Evolutionary conservation across 164 flowering plant species (phyloP).

Genomic region (Brasenia schreberi): DNA sequence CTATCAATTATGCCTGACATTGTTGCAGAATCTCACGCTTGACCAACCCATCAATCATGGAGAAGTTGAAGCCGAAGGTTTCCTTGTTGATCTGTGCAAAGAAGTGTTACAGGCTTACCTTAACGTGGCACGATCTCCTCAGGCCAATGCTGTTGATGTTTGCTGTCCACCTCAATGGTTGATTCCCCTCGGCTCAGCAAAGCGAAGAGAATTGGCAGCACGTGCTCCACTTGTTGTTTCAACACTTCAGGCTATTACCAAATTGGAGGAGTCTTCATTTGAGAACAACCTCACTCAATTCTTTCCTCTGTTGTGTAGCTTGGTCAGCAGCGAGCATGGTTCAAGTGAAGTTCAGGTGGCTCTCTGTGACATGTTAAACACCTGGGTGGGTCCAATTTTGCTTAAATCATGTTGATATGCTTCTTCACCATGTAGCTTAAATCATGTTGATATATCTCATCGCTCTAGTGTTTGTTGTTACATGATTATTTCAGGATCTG

Average conservation of each 20-base stretch:
- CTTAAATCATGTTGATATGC: slow-evolving; percentile 67
- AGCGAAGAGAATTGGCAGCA: slow-evolving; percentile 77
- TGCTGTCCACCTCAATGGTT: slow-evolving; percentile 24
- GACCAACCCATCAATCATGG: slow-evolving; percentile 37
- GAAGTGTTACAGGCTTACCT: slow-evolving; percentile 77
- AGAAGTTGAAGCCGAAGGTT: slow-evolving; percentile 48
- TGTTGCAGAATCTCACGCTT: slow-evolving; percentile 63
- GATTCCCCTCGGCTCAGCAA: slow-evolving; percentile 80
- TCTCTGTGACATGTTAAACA: slow-evolving; percentile 66
- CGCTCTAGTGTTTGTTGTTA: slow-evolving; percentile 7
- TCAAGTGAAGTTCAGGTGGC: slow-evolving; percentile 84
- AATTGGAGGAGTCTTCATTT: slow-evolving; percentile 46
- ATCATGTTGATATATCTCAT: slow-evolving; percentile 17
- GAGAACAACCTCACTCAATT: slow-evolving; percentile 47
- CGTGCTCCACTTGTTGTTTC: slow-evolving; percentile 81
- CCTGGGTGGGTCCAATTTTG: slow-evolving; percentile 72
- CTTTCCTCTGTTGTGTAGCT: slow-evolving; percentile 67
- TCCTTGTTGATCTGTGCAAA: slow-evolving; percentile 61
- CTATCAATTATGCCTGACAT: slow-evolving; percentile 77
- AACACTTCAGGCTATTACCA: slow-evolving; percentile 67
- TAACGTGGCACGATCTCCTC: slow-evolving; percentile 19
- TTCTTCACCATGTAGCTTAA: slow-evolving; percentile 32
- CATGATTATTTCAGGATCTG: slow-evolving; percentile 18
- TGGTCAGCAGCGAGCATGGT: slow-evolving; percentile 93
- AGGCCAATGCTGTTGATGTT: slow-evolving; percentile 19